Conservation (phyloP, 352 stramenopile genomes). For the Aphanomyces stellatus region DNA sequence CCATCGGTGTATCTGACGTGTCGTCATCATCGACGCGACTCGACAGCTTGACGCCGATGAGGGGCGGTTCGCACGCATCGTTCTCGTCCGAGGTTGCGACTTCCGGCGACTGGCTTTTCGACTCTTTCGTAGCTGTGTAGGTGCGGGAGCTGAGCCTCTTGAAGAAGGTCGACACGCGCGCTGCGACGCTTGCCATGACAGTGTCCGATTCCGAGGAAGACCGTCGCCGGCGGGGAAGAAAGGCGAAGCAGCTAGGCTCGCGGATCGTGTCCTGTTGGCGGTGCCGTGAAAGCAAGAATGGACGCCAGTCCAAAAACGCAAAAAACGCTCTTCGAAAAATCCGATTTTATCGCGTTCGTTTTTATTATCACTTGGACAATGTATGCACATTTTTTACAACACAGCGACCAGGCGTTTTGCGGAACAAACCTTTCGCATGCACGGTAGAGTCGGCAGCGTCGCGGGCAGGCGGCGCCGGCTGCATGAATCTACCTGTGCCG, state of each 20-base stretch:
- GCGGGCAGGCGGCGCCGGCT: no score
- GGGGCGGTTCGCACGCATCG: neutral
- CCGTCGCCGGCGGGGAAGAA: neutral
- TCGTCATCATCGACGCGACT: no score
- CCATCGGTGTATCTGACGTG: neutral
- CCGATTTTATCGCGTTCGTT: no score
- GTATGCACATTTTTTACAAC: neutral
- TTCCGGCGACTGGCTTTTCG: neutral
- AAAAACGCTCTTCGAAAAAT: no score
- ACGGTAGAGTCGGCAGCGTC: no score
- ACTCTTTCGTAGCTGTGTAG: neutral
- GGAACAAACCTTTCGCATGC: neutral
- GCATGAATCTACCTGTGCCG: no score
- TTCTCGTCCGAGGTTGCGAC: neutral
- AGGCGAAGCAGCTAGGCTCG: neutral
- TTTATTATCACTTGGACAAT: neutral
- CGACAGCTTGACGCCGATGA: neutral
- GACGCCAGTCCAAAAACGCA: neutral
- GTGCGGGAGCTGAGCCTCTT: neutral
- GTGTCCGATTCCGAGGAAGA: neutral
- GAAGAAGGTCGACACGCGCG: neutral
- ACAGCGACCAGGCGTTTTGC: neutral
- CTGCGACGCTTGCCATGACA: slow-evolving; percentile 1
- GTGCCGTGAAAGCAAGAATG: neutral
- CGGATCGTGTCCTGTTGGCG: neutral